Base-by-base conservation (phyloP, 441 rosid species). In the Populus hybrid region DNA sequence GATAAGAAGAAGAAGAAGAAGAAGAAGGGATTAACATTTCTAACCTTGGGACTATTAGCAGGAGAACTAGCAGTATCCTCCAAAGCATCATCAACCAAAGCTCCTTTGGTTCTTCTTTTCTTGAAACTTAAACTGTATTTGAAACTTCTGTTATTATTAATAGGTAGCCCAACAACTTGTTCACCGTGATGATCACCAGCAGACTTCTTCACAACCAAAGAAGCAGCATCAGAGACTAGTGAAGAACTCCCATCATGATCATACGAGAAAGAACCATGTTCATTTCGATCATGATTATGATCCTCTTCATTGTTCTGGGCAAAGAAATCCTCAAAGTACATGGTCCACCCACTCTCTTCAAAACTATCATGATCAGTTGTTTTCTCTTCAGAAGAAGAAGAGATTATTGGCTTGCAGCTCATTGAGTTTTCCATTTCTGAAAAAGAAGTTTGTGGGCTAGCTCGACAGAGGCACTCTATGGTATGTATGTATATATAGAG, bases 31-130 rank as follows among this genome's bases (percentile, higher is more conserved):
- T 63, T 3, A 10, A 19, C 10, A 6, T 8, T 36, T 69, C 83
- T 77, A 72, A 88, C 90, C 90, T 83, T 84, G 77, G 91, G 86
- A 38, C 89, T 86, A 12, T 82, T 75, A 76, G 84, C 85, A 74
- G 91, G 90, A 80, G 90, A 88, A 67, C 84, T 82, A 24, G 91
- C 91, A 67, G 93, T 89, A 61, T 89, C 93, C 79, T 87, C 88
- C 80, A 88, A 85, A 53, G 83, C 84, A 80, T 79, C 83, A 61
- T 82, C 79, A 81, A 79, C 34, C 66, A 71, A 28, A 68, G 80
- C 79, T 69, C 74, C 67, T 42, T 71, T 83, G 11, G 69, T 73
- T 75, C 79, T 83, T 70, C 77, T 82, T 73, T 84, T 86, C 80
- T 75, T 79, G 76, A 73, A 71, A 71, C 79, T 84, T 70, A 77